Evolutionary conservation across 2,329 filamentous ascomycete genomes (phyloP), one percentile per base, ranked within the genome.

Genomic region (Ophiocordyceps sinensis): DNA sequence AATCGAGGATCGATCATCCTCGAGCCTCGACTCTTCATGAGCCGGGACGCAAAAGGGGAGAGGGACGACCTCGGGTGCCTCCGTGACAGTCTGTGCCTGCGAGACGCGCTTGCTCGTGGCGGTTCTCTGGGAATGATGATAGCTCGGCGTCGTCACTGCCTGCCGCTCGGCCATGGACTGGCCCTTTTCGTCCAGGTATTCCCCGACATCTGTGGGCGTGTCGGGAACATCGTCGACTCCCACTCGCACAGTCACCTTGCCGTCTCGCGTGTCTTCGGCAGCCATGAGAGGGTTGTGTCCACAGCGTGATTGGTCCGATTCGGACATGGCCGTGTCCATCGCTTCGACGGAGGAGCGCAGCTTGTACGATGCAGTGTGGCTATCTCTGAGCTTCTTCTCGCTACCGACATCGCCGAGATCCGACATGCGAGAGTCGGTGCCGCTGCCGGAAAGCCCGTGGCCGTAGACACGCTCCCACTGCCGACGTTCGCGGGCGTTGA

Each of bases 381-480:
- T 65, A 15, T 53, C 45, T 12, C 47, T 48, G 3, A 59, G 47
- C 23, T 47, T 60, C 49, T 71, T 72, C 44, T 73, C 69, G 47
- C 61, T 70, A 2, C 62, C 62, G 43, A 64, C 56, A 35, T 69
- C 68, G 19, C 64, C 70, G 28, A 71, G 58, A 11, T 68, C 73
- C 0, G 71, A 81, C 28, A 72, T 68, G 19, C 60, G 61, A 1
- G 66, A 67, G 3, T 47, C 53, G 14, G 55, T 53, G 8, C 54
- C 47, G 41, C 57, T 64, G 38, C 48, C 46, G 6, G 45, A 46
- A 21, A 65, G 60, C 42, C 73, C 75, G 46, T 82, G 68, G 1
- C 82, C 84, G 49, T 94, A 91, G 2, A 73, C 66, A 6, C 73
- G 73, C 55, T 95, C 88, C 88, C 88, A 95, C 45, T 77, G 65